Conservation (phyloP, 2,329 filamentous ascomycete genomes). For the Metarhizium robertsii region DNA sequence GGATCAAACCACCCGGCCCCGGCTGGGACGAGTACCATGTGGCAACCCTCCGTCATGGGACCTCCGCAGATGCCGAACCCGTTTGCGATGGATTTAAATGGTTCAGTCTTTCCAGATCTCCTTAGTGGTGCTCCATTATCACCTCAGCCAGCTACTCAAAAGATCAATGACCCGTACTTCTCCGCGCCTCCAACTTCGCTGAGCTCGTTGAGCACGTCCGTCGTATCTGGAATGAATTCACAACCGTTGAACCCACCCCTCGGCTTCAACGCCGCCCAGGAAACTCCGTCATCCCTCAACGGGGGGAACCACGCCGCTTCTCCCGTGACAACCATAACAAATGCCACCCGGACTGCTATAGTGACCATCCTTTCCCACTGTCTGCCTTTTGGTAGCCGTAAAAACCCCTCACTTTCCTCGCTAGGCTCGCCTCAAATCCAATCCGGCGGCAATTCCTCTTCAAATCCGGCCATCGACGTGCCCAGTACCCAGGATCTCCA, state of each 20-base stretch:
- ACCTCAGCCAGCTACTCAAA: conserved; percentile 64
- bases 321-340: conserved; percentile 55
- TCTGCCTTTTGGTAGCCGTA: conserved; percentile 46
- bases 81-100: conserved; percentile 67
- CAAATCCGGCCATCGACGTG: conserved; percentile 47
- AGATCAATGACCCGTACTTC: conserved; percentile 65
- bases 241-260: conserved; percentile 57
- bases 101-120: conserved; percentile 69
- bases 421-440: conserved; percentile 43
- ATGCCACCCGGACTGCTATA: conserved; percentile 53
- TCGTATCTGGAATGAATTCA: conserved; percentile 54
- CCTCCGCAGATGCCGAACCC: conserved; percentile 60
- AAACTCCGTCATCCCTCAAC: conserved; percentile 64
- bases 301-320: conserved; percentile 51
- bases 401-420: conserved; percentile 54
- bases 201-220: conserved; percentile 62
- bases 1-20: conserved; percentile 57
- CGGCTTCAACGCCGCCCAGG: conserved; percentile 55
- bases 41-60: conserved; percentile 60
- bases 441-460: conserved; percentile 36
- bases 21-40: conserved; percentile 49
- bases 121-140: conserved; percentile 64
- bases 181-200: conserved; percentile 68
- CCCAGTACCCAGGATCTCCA: conserved; percentile 81
- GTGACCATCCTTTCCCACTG: conserved; percentile 50